Evolutionary conservation across 106 monocot genomes (phyloP), one percentile per base, ranked within the genome.

Genomic region (Alisma plantagoaquatica): DNA sequence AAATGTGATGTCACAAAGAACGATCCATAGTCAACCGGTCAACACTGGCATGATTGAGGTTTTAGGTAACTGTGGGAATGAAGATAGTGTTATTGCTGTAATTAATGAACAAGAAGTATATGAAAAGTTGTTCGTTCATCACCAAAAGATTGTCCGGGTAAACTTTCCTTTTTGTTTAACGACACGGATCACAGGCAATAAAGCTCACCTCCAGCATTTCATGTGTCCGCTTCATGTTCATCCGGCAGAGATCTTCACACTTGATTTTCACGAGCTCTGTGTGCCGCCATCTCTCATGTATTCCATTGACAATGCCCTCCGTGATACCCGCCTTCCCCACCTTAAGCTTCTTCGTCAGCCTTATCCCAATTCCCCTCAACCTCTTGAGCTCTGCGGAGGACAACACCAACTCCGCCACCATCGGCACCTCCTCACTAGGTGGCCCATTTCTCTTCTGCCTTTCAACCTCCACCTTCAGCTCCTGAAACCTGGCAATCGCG

Each of bases 141-240:
- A n/a, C n/a, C n/a, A n/a, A n/a, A n/a, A n/a, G n/a, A n/a, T n/a
- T n/a, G n/a, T n/a, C n/a, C n/a, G n/a, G n/a, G n/a, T n/a, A n/a
- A n/a, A n/a, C n/a, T n/a, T n/a, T n/a, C n/a, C n/a, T n/a, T n/a
- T n/a, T n/a, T n/a, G n/a, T n/a, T n/a, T n/a, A n/a, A n/a, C n/a
- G n/a, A n/a, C n/a, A n/a, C n/a, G n/a, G n/a, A n/a, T n/a, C n/a
- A n/a, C 35, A 38, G 14, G 6, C 35, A 38, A 38, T 7, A 14
- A 14, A 7, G 35, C 59, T 33, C 45, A 96, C 96, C 96, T 98
- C 98, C 54, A 98, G 61, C 27, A 74, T 90, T 31, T 90, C 78
- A 67, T 98, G 98, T 0, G 98, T 98, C 66, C 90, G 62, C 77
- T 79, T 98, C 98, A 98, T 98, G 18, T 98, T 90, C 73, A 90